Base-by-base conservation (phyloP, 129 eudicot species). In the Heracleum sosnowskyi region DNA sequence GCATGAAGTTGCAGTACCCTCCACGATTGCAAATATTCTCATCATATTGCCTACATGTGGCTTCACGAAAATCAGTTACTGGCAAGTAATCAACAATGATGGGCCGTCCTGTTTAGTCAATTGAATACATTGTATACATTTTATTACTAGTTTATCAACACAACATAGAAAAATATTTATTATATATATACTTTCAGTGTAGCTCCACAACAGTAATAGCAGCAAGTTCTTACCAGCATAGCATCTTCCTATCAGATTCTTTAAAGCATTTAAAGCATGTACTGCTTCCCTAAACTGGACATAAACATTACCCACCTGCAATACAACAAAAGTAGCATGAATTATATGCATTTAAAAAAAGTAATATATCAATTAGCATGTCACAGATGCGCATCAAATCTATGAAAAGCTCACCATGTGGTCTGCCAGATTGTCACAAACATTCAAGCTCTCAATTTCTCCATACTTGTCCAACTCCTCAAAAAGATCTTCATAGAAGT, bases 351-450 rank as follows among this genome's bases (percentile, higher is more conserved):
- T 64, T 3, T 3, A 69, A 18, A 69, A 16, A 69, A 69, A 11
- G 39, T 20, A 35, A 69, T 17, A 69, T n/a, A n/a, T n/a, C n/a
- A n/a, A n/a, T n/a, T 20, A 0, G 9, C 1, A 34, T 35, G 29
- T 69, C 36, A 35, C 28, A 69, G 7, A 69, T 17, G 15, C 45
- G 17, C 3, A 20, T 36, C 45, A 69, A 69, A n/a, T 11, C 11
- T 69, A 2, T 18, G 39, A 15, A 69, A 69, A 24, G 45, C 40
- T 69, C 31, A 71, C 75, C 87, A 84, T 84, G 77, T 84, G 87
- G 66, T 84, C 87, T 7, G 87, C 87, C 24, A 84, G 73, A 76
- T 84, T 84, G 73, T 84, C 87, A 63, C 87, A 84, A 33, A 84
- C 75, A 44, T 84, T 84, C 79, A 84, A 81, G 74, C 68, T 80